Evolutionary conservation across 768 basidiomycete species (phyloP), one percentile per base, ranked within the genome.

Genomic region (Trametes elegans): DNA sequence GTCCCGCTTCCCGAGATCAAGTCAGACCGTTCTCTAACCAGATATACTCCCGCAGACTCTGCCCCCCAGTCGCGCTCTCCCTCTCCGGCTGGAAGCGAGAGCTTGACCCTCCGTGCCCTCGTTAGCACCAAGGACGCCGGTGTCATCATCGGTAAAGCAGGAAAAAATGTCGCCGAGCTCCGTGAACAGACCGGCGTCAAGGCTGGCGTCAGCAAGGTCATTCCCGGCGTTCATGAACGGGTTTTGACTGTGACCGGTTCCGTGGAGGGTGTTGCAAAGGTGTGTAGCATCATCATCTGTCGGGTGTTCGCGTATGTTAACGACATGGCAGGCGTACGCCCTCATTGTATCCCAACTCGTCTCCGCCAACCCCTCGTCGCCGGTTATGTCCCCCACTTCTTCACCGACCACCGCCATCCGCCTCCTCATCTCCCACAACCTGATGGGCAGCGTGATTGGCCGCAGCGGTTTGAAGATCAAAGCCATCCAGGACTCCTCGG

Each of bases 401-500:
- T 63, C 62, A 26, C 62, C 67, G 35, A 68, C 71, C 29, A 94
- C 94, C 55, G 91, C 94, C 58, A 88, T 99, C 72, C 92, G 94
- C 57, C 93, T 99, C 62, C 81, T 99, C 66, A 94, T 99, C 77
- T 96, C 94, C 40, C 97, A 99, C 78, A 96, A 98, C 74, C 81
- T 99, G 62, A 99, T 99, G 97, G 97, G 97, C 49, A 94, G 93
- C 57, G 90, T 99, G 76, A 98, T 98, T 65, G 97, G 97, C 64
- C 88, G 95, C 61, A 88, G 76, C 49, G 97, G 97, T 64, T 84
- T 92, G 71, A 98, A 97, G 83, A 98, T 99, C 73, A 98, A 98
- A 76, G 90, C 93, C 67, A 98, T 99, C 70, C 97, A 99, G 70
- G 96, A 98, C 71, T 76, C 81, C 42, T 96, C 96, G 34, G 93